Evolutionary conservation across 2,329 filamentous ascomycete species (phyloP), one percentile per base, ranked within the genome.

Genomic region (Rutstroemia sp.): DNA sequence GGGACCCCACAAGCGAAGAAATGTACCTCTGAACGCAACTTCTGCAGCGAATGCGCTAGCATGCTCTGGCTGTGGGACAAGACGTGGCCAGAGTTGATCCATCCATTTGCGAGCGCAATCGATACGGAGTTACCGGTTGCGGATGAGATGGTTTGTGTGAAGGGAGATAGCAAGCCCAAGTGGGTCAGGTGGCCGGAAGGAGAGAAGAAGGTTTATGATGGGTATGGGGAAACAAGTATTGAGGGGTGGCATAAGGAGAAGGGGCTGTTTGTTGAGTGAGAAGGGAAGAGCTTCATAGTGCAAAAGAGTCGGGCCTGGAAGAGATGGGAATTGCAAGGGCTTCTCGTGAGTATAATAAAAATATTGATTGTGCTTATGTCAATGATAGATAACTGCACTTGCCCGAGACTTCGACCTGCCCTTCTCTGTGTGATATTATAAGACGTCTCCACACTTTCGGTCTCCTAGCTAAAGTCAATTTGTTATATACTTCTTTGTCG

Each of bases 21-120:
- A 48, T 75, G 71, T 59, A 70, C 67, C 0, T 76, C 73, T 0
- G 73, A 77, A 64, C 69, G 75, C 10, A 75, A 68, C 60, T 78
- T 77, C 59, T 77, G 74, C 61, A 72, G 70, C 2, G 73, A 74
- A 50, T 78, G 75, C 63, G 72, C 73, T 49, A 69, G 70, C 5
- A 76, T 76, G 73, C 64, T 76, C 5, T 76, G 75, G 75, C 60
- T 77, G 4, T 76, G 72, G 72, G 74, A 77, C 61, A 65, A 70
- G 19, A 67, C 72, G 16, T 77, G 73, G 73, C 75, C 74, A 0
- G 73, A 77, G 58, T 54, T 77, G 52, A 75, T 76, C 51, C 75
- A 77, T 63, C 76, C 74, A 1, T 78, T 77, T 66, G 74, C 75
- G 4, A 73, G 73, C 8, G 75, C 75, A 19, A 76, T 78, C 59